Evolutionary conservation across 164 flowering plant genomes (phyloP).

Genomic region (Macadamia tetraphylla): DNA sequence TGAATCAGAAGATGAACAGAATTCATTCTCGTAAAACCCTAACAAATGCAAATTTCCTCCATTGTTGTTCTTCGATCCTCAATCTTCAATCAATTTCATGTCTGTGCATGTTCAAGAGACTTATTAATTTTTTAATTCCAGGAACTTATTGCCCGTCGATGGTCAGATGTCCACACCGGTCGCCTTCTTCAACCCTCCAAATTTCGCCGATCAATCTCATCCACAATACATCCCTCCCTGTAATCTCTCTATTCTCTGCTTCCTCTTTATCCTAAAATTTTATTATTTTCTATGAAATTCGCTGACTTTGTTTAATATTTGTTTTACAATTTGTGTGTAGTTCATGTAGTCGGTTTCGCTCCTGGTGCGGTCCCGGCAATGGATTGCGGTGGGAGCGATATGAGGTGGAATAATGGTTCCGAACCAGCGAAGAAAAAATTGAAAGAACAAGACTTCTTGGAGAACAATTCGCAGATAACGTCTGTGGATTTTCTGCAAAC

Average conservation of each 20-base stretch:
- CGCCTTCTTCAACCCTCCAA: slow-evolving; percentile 29
- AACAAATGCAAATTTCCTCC: neutral
- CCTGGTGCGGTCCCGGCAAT: slow-evolving; percentile 24
- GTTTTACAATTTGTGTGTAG: slow-evolving; percentile 15
- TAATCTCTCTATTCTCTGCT: slow-evolving; percentile 20
- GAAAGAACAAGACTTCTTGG: slow-evolving; percentile 68
- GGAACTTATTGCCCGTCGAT: slow-evolving; percentile 46
- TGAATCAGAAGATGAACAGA: neutral
- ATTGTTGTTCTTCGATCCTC: neutral
- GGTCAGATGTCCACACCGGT: slow-evolving; percentile 44
- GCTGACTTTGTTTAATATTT: neutral
- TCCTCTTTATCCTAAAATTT: neutral
- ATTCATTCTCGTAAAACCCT: no score
- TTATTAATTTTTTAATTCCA: slow-evolving; percentile 17
- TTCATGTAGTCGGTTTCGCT: slow-evolving; percentile 39
- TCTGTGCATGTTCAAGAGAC: neutral
- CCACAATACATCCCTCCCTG: slow-evolving; percentile 69
- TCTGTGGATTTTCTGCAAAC: slow-evolving; percentile 66
- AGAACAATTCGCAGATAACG: slow-evolving; percentile 59
- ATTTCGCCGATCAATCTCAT: slow-evolving; percentile 52
- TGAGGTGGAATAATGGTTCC: slow-evolving; percentile 44
- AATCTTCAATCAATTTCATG: neutral
- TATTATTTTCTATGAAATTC: neutral
- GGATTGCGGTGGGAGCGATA: slow-evolving; percentile 43
- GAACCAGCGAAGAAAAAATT: slow-evolving; percentile 49